phyloP scores from a whole-genome alignment of 2,329 filamentous ascomycete genomes.

The Hansfordia pulvinata region DNA sequence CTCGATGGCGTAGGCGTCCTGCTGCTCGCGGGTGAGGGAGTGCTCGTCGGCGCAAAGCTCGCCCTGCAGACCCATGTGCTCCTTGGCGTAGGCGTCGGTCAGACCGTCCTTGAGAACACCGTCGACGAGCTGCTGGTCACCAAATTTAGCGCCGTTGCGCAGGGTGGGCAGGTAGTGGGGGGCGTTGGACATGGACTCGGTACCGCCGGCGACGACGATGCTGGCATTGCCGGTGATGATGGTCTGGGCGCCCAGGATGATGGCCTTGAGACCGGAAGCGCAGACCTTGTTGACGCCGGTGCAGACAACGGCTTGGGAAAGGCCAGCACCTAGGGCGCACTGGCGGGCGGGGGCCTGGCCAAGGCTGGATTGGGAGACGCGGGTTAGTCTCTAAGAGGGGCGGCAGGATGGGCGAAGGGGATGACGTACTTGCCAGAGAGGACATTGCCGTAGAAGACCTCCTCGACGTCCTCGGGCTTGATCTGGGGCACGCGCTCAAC shows the following conservation, averaged over 20 bases:
- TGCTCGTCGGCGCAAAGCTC: constrained; percentile 88
- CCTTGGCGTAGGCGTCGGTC: constrained; percentile 86
- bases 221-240: constrained; percentile 94
- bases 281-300: constrained; percentile 99
- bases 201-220: constrained; percentile 84
- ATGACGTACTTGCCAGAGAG: constrained; percentile 74
- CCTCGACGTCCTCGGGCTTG: constrained; percentile 81
- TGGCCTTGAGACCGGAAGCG: constrained; percentile 86
- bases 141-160: constrained; percentile 84
- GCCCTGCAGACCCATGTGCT: constrained; percentile 89
- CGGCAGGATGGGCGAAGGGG: constrained; percentile 2
- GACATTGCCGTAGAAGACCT: constrained; percentile 97
- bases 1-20: constrained; percentile 92
- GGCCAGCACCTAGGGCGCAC: constrained; percentile 79
- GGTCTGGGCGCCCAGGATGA: constrained; percentile 88
- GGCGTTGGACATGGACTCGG: constrained; percentile 97
- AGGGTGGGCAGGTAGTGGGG: constrained; percentile 89
- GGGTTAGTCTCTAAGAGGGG: constrained; percentile 6
- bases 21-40: constrained; percentile 65
- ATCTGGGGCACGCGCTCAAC: constrained; percentile 76
- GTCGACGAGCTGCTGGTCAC: constrained; percentile 78
- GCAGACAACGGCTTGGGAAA: constrained; percentile 64
- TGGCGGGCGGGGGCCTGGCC: constrained; percentile 95
- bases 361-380: constrained; percentile 39
- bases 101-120: constrained; percentile 90